Percentiles rank a stretch among this genome's conserved stretches.
Conservation (phyloP, 2,329 filamentous ascomycete species). For the Macrophomina tecta region DNA sequence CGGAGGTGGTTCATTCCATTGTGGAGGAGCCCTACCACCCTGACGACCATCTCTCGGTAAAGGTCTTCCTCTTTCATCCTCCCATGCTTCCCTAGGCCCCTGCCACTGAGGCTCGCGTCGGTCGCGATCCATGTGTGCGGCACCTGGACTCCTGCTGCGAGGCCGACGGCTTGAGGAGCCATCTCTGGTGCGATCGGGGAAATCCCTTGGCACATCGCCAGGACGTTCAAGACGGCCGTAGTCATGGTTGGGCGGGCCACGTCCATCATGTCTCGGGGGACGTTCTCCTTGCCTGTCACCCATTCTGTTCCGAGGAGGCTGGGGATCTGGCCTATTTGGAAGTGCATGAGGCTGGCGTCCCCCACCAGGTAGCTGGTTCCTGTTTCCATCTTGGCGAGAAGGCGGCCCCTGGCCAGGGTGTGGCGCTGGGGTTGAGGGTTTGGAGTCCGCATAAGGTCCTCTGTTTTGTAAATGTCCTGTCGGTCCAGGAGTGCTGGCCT, state of each 20-base stretch:
- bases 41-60: slow-evolving; percentile 40
- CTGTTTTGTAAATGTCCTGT: neutral
- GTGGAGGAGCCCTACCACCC: slow-evolving; percentile 28
- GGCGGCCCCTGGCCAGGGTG: slow-evolving; percentile 30
- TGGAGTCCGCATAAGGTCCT: slow-evolving; percentile 22
- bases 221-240: slow-evolving; percentile 54
- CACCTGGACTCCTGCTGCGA: slow-evolving; percentile 47
- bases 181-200: slow-evolving; percentile 43
- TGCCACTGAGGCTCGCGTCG: slow-evolving; percentile 41
- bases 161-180: slow-evolving; percentile 48
- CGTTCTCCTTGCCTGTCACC: slow-evolving; percentile 43
- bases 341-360: slow-evolving; percentile 48
- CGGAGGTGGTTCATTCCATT: slow-evolving; percentile 17
- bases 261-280: slow-evolving; percentile 40
- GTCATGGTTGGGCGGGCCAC: slow-evolving; percentile 42
- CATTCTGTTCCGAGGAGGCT: slow-evolving; percentile 52
- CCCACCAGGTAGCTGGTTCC: slow-evolving; percentile 1
- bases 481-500: slow-evolving; percentile 12
- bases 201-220: slow-evolving; percentile 42
- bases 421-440: slow-evolving; percentile 35
- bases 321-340: slow-evolving; percentile 65
- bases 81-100: slow-evolving; percentile 38
- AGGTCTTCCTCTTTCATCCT: slow-evolving; percentile 43
- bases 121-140: slow-evolving; percentile 36
- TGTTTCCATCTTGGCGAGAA: slow-evolving; percentile 26